These are phyloP conservation scores for Pelargonium myrrhifolium DNA, from an alignment of 441 rosid species.

Conservation along the genomic window DNA sequence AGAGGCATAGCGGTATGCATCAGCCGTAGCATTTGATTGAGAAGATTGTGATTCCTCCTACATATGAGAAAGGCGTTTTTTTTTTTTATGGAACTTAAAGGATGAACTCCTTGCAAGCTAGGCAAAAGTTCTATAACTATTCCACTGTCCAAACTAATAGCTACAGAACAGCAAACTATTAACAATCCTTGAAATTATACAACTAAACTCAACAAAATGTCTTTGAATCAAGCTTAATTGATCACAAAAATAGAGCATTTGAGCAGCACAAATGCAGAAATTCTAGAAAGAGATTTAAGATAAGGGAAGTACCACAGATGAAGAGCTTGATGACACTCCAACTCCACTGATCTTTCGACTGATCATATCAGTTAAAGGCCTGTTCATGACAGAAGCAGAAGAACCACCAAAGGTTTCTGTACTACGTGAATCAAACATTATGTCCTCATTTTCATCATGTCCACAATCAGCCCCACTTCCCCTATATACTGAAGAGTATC, in stretches of 20 bases:
- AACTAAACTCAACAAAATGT: not conserved
- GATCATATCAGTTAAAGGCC: constrained; percentile 31
- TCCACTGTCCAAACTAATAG: not conserved
- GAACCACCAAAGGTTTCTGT: constrained; percentile 58
- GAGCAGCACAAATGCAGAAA: not conserved
- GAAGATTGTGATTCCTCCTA: constrained; percentile 53
- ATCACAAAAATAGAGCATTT: not conserved
- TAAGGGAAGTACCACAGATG: constrained; percentile 36
- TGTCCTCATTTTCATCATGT: constrained; percentile 59
- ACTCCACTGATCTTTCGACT: constrained; percentile 33
- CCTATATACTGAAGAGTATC: constrained; percentile 70
- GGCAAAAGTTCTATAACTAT: not conserved
- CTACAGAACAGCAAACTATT: no score
- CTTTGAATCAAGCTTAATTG: not conserved
- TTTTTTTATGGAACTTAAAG: not conserved
- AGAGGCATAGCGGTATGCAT: constrained; percentile 26
- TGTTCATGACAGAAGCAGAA: constrained; percentile 30
- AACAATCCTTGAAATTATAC: no score
- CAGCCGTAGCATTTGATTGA: constrained; percentile 30
- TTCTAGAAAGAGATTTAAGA: not conserved
- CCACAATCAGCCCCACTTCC: constrained; percentile 59
- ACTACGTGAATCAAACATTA: constrained; percentile 49
- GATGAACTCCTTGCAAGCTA: not conserved
- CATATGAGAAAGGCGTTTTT: constrained; percentile 13
- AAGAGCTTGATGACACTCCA: constrained; percentile 40